A percentile compares a stretch with the other conserved stretches of the same genome.
Conservation (phyloP, 1,284 basidiomycete genomes). For the Anthracocystis setariae region DNA sequence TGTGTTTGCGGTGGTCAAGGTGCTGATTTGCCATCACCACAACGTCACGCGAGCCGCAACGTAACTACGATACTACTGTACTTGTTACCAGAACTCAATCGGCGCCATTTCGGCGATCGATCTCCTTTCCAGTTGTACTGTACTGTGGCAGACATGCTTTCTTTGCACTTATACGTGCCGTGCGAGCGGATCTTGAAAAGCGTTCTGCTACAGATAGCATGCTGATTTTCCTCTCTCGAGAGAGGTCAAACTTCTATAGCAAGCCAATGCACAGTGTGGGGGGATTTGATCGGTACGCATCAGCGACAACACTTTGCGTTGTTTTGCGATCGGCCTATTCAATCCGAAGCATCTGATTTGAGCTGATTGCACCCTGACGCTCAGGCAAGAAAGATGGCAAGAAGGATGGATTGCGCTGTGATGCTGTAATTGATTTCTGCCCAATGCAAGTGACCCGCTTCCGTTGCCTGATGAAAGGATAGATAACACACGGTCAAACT, state of each 20-base stretch:
- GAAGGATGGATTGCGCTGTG: too few species aligned
- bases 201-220: too few species aligned
- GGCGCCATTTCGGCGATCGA: slow-evolving; percentile 7
- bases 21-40: not conserved
- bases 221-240: too few species aligned
- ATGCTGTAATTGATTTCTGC: too few species aligned
- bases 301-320: not conserved
- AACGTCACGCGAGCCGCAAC: slow-evolving; percentile 8
- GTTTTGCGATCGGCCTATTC: not conserved
- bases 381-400: too few species aligned
- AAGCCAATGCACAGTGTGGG: too few species aligned
- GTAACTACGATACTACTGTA: too few species aligned
- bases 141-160: too few species aligned
- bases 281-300: not conserved
- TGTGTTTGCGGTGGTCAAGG: too few species aligned
- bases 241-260: too few species aligned
- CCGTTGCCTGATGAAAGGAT: not conserved
- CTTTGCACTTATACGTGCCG: not conserved
- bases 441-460: not conserved
- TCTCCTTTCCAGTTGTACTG: not conserved
- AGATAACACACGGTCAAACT: not conserved
- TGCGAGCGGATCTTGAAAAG: not conserved
- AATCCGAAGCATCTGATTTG: not conserved
- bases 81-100: not conserved
- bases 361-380: not conserved